Conservation (phyloP, 2,329 filamentous ascomycete genomes). For the Rhinocladiella similis region DNA sequence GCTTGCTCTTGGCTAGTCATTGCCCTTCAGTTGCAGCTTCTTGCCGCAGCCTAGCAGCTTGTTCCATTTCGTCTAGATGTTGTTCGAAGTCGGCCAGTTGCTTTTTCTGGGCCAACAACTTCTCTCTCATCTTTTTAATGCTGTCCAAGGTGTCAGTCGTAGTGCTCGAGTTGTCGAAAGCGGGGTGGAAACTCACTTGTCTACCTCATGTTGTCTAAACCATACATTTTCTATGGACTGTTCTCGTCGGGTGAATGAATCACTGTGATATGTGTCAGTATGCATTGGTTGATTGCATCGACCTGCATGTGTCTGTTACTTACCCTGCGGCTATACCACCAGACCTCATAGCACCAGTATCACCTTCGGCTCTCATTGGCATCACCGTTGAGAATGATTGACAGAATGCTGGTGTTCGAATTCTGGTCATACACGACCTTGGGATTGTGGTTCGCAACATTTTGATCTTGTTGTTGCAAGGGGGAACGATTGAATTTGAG, state of each 20-base stretch:
- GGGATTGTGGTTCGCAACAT: slow-evolving; percentile 25
- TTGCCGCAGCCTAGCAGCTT: slow-evolving; percentile 10
- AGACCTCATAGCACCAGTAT: slow-evolving; percentile 18
- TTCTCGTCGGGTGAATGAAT: slow-evolving; percentile 24
- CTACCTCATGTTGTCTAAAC: slow-evolving; percentile 25
- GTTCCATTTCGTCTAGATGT: slow-evolving; percentile 26
- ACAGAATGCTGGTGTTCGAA: slow-evolving; percentile 25
- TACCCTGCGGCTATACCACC: slow-evolving; percentile 22
- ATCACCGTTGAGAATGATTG: slow-evolving; percentile 20
- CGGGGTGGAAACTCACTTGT: slow-evolving; percentile 18
- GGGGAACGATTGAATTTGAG: neutral
- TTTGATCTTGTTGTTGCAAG: neutral
- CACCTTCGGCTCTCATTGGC: slow-evolving; percentile 18
- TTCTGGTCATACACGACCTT: slow-evolving; percentile 20
- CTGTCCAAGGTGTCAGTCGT: slow-evolving; percentile 4
- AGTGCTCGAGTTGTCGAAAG: neutral
- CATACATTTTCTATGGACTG: slow-evolving; percentile 26
- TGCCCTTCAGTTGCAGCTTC: neutral
- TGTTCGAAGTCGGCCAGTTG: slow-evolving; percentile 24
- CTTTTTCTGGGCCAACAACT: slow-evolving; percentile 19
- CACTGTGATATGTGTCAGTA: slow-evolving; percentile 7
- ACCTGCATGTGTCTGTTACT: neutral
- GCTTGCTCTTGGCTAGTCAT: slow-evolving; percentile 8
- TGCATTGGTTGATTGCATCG: neutral
- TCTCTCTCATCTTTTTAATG: slow-evolving; percentile 24